Percentiles rank a stretch among this genome's conserved stretches.
Conservation (phyloP, 192 early-diverging fungal genomes). For the Chytriomyces sp. region DNA sequence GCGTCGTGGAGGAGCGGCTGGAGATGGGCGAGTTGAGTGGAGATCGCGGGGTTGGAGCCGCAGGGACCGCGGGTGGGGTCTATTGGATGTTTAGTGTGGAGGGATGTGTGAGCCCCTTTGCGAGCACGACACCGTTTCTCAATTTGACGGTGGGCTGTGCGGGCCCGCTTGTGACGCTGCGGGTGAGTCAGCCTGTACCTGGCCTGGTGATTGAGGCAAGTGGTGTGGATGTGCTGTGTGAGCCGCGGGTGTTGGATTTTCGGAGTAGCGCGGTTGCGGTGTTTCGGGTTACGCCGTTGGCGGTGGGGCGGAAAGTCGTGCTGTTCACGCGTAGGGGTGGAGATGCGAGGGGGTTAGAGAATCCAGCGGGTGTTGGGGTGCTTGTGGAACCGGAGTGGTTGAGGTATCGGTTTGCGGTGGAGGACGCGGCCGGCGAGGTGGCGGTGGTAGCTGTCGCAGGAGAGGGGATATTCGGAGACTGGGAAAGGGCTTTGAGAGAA, state of each 20-base stretch:
- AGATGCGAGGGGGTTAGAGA: background rate
- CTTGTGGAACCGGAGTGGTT: constrained; percentile 26
- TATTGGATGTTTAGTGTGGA: constrained; percentile 11
- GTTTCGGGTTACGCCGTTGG: background rate
- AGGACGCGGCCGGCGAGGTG: constrained; percentile 7
- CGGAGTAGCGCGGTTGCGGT: background rate
- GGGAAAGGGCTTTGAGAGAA: background rate
- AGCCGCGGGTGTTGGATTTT: constrained; percentile 14
- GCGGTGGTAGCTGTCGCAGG: background rate
- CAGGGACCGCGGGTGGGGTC: background rate
- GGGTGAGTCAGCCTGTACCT: background rate
- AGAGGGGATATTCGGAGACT: constrained; percentile 6
- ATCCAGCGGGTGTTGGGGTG: constrained; percentile 15
- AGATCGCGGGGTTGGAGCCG: background rate
- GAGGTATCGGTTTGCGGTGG: constrained; percentile 22
- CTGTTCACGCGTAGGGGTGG: constrained; percentile 3
- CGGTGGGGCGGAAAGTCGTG: constrained; percentile 1
- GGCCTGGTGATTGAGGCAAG: background rate
- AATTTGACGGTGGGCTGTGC: background rate
- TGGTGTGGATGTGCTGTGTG: constrained; percentile 10
- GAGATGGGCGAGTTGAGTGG: constrained; percentile 10
- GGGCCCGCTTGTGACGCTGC: constrained; percentile 2
- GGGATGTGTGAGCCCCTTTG: background rate
- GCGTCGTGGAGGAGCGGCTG: constrained; percentile 9
- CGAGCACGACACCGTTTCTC: constrained; percentile 14